Evolutionary conservation across 2,329 filamentous ascomycete species (phyloP), one percentile per base, ranked within the genome.

Genomic region (Aspergillus japonicus): DNA sequence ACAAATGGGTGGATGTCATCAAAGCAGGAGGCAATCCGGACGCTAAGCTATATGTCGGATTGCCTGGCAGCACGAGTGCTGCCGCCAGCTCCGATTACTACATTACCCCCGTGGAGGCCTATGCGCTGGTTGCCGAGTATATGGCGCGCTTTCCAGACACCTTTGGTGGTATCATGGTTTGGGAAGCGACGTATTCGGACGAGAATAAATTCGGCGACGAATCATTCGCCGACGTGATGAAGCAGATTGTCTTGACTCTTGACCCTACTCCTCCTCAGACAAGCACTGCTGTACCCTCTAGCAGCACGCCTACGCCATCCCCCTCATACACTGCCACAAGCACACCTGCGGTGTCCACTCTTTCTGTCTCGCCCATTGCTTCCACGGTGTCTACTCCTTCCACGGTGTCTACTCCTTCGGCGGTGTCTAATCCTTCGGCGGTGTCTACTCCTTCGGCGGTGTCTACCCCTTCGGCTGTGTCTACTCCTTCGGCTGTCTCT

Each of bases 141-240:
- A 77, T 76, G 61, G 68, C 68, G 16, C 68, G 74, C 23, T 75
- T 77, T 60, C 71, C 75, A 1, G 58, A 73, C 23, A 73, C 71
- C 2, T 87, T 87, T 63, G 85, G 83, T 47, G 85, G 85, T 73
- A 75, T 85, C 47, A 87, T 86, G 84, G 69, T 87, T 5, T 87
- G 82, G 82, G 83, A 86, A 55, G 81, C 83, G 5, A 83, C 81
- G 1, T 75, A 76, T 11, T 78, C 79, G n/a, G 70, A 76, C 12
- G 73, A 73, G 55, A 85, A 84, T 66, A 57, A 71, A 14, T 74
- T 79, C 56, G 75, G 79, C 57, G 77, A 71, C n/a, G 66, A 74
- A 50, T 71, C 74, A 21, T 85, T 81, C 70, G 73, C 76, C 2
- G 72, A 77, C 54, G 78, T 79, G 71, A 80, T 82, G 62, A 83